A percentile compares a stretch with the other conserved stretches of the same genome.
Conservation (phyloP, 306 rosid genomes). For the Vigna radiata region DNA sequence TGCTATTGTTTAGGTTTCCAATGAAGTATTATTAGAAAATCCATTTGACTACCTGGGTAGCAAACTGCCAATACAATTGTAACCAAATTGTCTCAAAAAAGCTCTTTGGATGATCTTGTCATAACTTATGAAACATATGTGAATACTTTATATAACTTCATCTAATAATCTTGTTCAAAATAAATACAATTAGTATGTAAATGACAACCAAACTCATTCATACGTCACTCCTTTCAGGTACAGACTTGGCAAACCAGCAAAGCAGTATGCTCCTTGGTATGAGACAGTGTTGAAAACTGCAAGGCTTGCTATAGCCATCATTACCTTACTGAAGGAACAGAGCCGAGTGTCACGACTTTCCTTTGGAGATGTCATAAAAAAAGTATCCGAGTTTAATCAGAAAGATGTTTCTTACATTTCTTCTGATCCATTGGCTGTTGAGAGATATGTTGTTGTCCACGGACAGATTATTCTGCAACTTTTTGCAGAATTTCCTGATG, state of each 20-base stretch:
- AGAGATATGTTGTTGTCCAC: constrained; percentile 87
- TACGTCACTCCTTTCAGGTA: constrained; percentile 63
- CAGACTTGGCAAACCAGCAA: constrained; percentile 93
- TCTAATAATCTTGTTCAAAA: constrained; percentile 17
- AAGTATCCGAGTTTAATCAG: constrained; percentile 59
- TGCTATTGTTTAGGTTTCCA: not conserved
- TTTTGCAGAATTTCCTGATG: constrained; percentile 87
- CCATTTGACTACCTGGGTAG: constrained; percentile 11
- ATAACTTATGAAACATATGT: constrained; percentile 2
- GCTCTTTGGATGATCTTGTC: constrained; percentile 10
- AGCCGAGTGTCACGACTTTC: constrained; percentile 85
- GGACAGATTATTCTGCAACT: constrained; percentile 93
- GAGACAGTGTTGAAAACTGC: constrained; percentile 85
- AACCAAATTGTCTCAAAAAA: constrained; percentile 15
- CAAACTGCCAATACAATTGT: constrained; percentile 9
- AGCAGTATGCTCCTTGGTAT: constrained; percentile 92
- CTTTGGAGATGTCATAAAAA: constrained; percentile 77
- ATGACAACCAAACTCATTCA: not conserved
- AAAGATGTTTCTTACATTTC: constrained; percentile 66
- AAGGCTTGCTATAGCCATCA: constrained; percentile 72
- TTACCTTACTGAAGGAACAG: constrained; percentile 84
- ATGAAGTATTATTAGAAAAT: constrained; percentile 19
- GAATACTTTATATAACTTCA: not conserved
- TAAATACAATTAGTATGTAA: constrained; percentile 19
- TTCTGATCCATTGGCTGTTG: constrained; percentile 70